A percentile compares a stretch with the other conserved stretches of the same genome.
Conservation (phyloP, 768 basidiomycete species). For the Suillus plorans region DNA sequence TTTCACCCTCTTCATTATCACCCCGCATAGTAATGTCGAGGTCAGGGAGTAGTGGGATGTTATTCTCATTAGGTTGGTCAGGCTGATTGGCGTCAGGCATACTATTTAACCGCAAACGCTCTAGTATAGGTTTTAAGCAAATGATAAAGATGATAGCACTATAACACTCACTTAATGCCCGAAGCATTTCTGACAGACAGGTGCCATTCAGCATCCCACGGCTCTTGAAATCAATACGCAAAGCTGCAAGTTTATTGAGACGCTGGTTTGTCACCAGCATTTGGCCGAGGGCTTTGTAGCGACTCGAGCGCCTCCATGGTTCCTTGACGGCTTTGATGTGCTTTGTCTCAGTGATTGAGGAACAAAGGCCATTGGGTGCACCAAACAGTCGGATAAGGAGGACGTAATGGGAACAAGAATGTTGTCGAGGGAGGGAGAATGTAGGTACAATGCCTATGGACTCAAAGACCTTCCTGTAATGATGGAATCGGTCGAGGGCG, state of each 20-base stretch:
- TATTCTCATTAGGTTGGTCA: too few species aligned
- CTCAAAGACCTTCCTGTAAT: too few species aligned
- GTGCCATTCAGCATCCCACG: background rate
- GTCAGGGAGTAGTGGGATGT: too few species aligned
- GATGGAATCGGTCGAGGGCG: too few species aligned
- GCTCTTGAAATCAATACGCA: conserved; percentile 15
- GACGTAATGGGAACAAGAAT: conserved; percentile 29
- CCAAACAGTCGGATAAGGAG: conserved; percentile 22
- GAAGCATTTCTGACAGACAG: too few species aligned
- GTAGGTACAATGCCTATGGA: conserved; percentile 13
- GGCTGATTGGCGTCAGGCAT: too few species aligned
- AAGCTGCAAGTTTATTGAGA: conserved; percentile 27
- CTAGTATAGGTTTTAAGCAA: background rate
- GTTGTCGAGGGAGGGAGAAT: conserved; percentile 31
- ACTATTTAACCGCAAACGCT: background rate
- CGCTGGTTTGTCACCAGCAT: conserved; percentile 30
- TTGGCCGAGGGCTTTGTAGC: conserved; percentile 28
- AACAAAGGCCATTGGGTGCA: conserved; percentile 27
- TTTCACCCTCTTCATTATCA: background rate
- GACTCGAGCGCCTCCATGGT: conserved; percentile 35
- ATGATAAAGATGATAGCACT: background rate
- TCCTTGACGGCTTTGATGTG: conserved; percentile 23
- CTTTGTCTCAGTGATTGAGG: background rate
- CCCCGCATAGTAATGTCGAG: too few species aligned
- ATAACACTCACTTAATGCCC: too few species aligned